Evolutionary conservation across 1,284 basidiomycete genomes (phyloP).

Genomic region (Ganoderma lingzhi): DNA sequence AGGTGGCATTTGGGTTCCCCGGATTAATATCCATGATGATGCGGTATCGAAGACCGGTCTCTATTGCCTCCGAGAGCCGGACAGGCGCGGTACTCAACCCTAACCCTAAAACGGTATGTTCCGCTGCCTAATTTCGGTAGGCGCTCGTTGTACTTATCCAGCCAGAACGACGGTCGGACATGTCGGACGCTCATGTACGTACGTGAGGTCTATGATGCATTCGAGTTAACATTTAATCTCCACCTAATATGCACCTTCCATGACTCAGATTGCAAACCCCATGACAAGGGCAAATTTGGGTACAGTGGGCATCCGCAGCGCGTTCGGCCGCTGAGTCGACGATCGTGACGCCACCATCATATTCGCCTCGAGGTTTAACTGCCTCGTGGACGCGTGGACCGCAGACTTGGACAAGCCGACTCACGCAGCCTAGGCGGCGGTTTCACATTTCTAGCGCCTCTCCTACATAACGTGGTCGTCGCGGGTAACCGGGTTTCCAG

Average conservation of each 20-base stretch:
- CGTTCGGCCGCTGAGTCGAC: background rate
- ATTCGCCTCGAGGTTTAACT: background rate
- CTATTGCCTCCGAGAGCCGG: background rate
- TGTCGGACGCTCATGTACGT: background rate
- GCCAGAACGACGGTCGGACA: background rate
- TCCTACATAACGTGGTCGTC: background rate
- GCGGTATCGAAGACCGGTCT: background rate
- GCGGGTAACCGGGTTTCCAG: background rate
- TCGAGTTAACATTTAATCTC: background rate
- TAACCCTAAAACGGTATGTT: background rate
- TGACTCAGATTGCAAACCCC: background rate
- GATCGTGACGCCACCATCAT: background rate
- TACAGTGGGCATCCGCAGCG: background rate
- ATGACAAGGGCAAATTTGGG: background rate
- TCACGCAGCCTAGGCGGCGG: background rate
- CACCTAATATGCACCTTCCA: background rate
- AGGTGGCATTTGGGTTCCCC: background rate
- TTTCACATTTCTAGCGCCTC: background rate
- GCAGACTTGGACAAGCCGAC: background rate
- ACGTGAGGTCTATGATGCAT: background rate
- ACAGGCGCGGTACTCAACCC: background rate
- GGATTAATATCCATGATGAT: background rate
- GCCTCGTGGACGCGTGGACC: background rate
- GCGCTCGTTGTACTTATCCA: background rate
- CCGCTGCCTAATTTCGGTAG: background rate